phyloP scores from a whole-genome alignment of 352 stramenopile species.

The Blastocystis sp. region DNA sequence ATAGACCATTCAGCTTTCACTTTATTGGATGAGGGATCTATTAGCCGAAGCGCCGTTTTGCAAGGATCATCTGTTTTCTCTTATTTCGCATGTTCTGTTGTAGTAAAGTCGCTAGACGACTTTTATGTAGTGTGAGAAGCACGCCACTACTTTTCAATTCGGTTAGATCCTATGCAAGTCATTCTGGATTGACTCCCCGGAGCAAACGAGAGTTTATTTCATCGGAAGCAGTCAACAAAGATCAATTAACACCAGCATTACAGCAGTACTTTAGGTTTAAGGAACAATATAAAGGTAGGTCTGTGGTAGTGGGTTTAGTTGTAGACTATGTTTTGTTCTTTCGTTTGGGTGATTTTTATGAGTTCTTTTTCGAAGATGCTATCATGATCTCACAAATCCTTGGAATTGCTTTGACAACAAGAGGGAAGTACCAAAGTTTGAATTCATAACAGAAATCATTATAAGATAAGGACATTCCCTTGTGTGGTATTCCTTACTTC shows the following conservation, averaged over 20 bases:
- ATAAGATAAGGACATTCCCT: slow-evolving; percentile 57
- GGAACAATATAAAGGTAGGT: slow-evolving; percentile 47
- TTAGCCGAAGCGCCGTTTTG: not conserved
- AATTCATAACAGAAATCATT: not conserved
- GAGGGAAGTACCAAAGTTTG: slow-evolving; percentile 65
- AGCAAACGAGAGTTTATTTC: slow-evolving; percentile 46
- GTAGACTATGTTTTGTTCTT: slow-evolving; percentile 70
- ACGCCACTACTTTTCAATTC: not conserved
- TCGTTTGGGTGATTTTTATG: slow-evolving; percentile 70
- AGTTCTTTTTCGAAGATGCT: slow-evolving; percentile 70
- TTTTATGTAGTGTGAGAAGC: not conserved
- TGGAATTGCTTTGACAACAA: slow-evolving; percentile 65
- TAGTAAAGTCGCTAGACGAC: not conserved
- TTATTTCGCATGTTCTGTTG: not conserved
- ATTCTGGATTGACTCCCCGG: not conserved
- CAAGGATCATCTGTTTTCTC: not conserved
- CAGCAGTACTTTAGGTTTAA: slow-evolving; percentile 55
- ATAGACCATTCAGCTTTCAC: no score
- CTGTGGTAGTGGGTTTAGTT: not conserved
- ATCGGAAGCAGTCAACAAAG: slow-evolving; percentile 13
- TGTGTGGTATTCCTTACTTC: slow-evolving; percentile 70
- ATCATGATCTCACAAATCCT: slow-evolving; percentile 67
- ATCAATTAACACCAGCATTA: slow-evolving; percentile 43
- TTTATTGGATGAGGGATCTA: no score
- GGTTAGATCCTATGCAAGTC: not conserved